A percentile compares a stretch with the other conserved stretches of the same genome.
Evolutionary conservation across 2,329 filamentous ascomycete species (phyloP).

Genomic region (Sporothrix globosa): DNA sequence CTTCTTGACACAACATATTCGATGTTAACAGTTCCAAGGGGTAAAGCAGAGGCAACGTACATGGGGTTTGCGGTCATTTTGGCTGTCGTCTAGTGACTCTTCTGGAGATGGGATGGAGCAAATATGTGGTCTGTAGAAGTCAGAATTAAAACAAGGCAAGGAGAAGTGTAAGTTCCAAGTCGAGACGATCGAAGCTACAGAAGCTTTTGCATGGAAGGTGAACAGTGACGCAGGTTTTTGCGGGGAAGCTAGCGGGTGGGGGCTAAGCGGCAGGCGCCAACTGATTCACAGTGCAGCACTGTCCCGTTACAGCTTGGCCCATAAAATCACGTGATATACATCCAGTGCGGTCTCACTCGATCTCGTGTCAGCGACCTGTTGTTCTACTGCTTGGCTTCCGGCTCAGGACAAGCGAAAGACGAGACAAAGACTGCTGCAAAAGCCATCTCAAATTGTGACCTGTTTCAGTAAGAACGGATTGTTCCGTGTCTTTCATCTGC

Average conservation of each 20-base stretch:
- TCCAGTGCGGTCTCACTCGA: slow-evolving; percentile 4
- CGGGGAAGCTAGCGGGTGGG: slow-evolving; percentile 2
- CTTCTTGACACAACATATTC: neutral
- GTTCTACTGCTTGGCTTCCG: neutral
- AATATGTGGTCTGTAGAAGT: neutral
- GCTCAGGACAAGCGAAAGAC: neutral
- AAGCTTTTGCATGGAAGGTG: neutral
- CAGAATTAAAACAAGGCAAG: neutral
- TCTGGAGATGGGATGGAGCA: neutral
- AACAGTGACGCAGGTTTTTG: neutral
- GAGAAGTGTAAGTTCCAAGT: neutral
- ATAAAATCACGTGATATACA: neutral
- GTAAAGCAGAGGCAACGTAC: neutral
- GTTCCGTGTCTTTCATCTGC: neutral
- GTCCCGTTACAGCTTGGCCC: neutral
- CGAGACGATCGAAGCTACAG: neutral
- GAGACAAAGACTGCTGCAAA: neutral
- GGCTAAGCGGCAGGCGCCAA: neutral
- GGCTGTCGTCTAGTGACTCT: neutral
- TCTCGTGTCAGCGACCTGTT: neutral
- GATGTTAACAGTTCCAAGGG: neutral
- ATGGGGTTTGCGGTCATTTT: slow-evolving; percentile 13
- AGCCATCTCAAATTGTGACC: neutral
- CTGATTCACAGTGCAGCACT: neutral
- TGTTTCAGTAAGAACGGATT: neutral